Base-by-base conservation (phyloP, 2,329 filamentous ascomycete species). In the Sclerotinia borealis region DNA sequence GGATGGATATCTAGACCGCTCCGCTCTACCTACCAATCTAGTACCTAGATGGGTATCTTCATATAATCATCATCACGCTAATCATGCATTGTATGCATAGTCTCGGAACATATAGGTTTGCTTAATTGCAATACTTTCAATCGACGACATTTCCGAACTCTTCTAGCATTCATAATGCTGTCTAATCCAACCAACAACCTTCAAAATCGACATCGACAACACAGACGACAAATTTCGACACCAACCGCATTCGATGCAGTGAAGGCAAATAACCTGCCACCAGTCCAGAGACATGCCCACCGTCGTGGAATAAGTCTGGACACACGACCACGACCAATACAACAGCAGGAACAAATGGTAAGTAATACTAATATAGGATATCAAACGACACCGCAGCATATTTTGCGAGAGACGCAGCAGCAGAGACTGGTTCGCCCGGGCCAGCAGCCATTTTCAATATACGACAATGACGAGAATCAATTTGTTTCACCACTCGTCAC, bases 361-460 rank as follows among this genome's bases (percentile, higher is more conserved):
- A 82, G 79, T 79, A 81, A 76, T 76, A 83, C 81, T 83, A 83
- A 83, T 81, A 73, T 76, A 81, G 81, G 80, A 83, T 75, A 73
- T 70, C 70, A 73, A 72, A 78, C 80, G 78, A 74, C 71, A 74
- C 79, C 80, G 84, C 90, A 93, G 85, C 89, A 92, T 84, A 83
- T 86, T 80, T 84, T 92, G 87, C 89, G 88, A 88, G 90, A 91
- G 90, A 84, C 89, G 87, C 91, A 93, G 85, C 86, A 91, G 87
- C 90, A 92, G 82, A 86, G 85, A 84, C 84, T 86, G 84, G 85
- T 85, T 85, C 87, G 90, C 86, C 89, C 89, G 85, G 88, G 89
- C 84, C 82, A 71, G 64, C 67, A 71, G 45, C 45, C 43, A 34
- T 73, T 69, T 63, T 48, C 63, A 19, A 66, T 67, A 52, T 71